Evolutionary conservation across 768 basidiomycete species (phyloP), one percentile per base, ranked within the genome.

Genomic region (Calvatia gigantea): DNA sequence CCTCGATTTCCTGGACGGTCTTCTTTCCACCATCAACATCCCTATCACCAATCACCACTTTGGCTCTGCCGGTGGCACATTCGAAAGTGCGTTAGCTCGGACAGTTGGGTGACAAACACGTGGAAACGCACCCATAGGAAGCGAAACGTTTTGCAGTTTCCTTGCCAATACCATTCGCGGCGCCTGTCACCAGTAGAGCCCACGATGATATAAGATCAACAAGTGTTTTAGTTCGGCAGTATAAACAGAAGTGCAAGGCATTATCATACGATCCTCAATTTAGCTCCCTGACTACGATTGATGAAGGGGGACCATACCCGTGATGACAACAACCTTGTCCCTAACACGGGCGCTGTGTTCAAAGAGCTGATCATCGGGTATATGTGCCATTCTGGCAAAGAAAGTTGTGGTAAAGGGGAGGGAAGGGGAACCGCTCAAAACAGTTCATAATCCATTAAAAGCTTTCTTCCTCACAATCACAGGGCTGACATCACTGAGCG

Each of bases 11-110:
- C 4, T 61, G 46, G 2, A 75, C 78, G 11, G 74, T 73, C 33
- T 67, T 68, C 57, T 75, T 64, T 11, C 73, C 79, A 2, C 71
- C 74, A 17, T 63, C 62, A 7, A 67, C 53, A 59, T 84, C 75
- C 44, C 74, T 58, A 65, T 85, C 82, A 23, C 78, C 83, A 61
- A 84, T 78, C 42, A 83, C 73, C 4, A 81, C 68, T 58, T 78
- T 81, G 14, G 81, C 79, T 2, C 82, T 83, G 56, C 44, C 48
- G 12, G 31, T 39, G 19, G 52, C 35, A 47, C 23, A 35, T 25
- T 9, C 28, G 49, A 32, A 21, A 48, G 37, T 27, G 51, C 31
- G 43, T 17, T 28, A 33, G 43, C 29, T 27, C n/a, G 25, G 17
- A 23, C n/a, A 14, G 23, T 21, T 21, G 6, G 21, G 41, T 8